phyloP scores from a whole-genome alignment of 371 early-diverging fungal genomes.

The Lichtheimia hyalospora region DNA sequence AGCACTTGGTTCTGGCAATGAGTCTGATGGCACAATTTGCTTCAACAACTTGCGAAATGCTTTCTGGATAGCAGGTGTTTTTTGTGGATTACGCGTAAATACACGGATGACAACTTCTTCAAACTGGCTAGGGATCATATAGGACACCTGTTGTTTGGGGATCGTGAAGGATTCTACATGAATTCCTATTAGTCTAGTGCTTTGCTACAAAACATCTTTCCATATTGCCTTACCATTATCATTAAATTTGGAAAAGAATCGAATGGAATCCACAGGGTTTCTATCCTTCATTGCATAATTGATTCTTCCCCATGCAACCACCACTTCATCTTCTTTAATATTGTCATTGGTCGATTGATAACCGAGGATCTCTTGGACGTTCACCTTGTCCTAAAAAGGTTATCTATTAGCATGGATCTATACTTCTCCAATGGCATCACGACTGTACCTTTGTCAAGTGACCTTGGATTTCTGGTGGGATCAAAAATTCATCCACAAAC shows the following conservation, averaged over 20 bases:
- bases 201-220: neutral
- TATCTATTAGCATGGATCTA: neutral
- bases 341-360: conserved; percentile 57
- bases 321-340: conserved; percentile 64
- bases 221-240: conserved; percentile 31
- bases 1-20: conserved; percentile 13
- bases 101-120: conserved; percentile 72
- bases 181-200: neutral
- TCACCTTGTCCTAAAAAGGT: conserved; percentile 46
- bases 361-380: conserved; percentile 55
- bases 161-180: conserved; percentile 61
- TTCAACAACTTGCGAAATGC: conserved; percentile 48
- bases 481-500: conserved; percentile 81
- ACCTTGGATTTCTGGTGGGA: conserved; percentile 61
- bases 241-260: conserved; percentile 77
- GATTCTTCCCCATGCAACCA: conserved; percentile 69
- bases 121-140: conserved; percentile 70
- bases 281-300: conserved; percentile 82
- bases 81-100: conserved; percentile 60
- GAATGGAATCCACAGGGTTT: conserved; percentile 86
- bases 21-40: conserved; percentile 9
- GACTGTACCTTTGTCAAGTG: conserved; percentile 48
- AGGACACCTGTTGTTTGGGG: conserved; percentile 69
- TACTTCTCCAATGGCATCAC: neutral
- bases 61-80: conserved; percentile 57